phyloP scores from a whole-genome alignment of 2,329 filamentous ascomycete species.

The Diaporthe helianthi region DNA sequence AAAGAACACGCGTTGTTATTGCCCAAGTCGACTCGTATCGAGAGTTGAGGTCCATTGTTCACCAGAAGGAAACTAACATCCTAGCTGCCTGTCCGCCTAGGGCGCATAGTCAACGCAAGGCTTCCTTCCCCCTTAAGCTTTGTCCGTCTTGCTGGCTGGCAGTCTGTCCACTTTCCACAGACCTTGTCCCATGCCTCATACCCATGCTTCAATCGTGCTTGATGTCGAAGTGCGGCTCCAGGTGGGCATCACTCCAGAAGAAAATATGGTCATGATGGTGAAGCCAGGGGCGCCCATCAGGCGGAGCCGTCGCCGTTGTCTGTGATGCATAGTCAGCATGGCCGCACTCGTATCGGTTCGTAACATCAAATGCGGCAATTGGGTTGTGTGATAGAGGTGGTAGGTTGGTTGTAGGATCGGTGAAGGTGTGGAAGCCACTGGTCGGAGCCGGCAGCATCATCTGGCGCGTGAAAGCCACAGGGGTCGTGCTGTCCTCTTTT shows the following conservation, averaged over 20 bases:
- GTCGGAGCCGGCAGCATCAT: conserved; percentile 25
- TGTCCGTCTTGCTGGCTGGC: too few relatives aligned
- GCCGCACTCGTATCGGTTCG: conserved; percentile 12
- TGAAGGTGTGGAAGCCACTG: conserved; percentile 29
- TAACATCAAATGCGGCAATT: not conserved
- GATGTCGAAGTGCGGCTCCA: conserved; percentile 6
- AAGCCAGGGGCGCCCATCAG: conserved; percentile 31
- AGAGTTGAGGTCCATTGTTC: not conserved
- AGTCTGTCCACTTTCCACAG: not conserved
- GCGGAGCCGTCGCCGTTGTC: conserved; percentile 9
- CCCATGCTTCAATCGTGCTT: conserved; percentile 7
- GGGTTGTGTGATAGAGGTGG: conserved; percentile 14
- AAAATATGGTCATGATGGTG: conserved; percentile 27
- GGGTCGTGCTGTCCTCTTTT: not conserved
- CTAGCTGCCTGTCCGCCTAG: not conserved
- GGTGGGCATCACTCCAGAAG: conserved; percentile 19
- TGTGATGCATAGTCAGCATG: conserved; percentile 32
- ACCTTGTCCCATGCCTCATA: not conserved
- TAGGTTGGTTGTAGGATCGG: conserved; percentile 14
- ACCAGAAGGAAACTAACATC: not conserved
- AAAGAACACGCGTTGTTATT: not conserved
- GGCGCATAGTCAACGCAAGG: not conserved
- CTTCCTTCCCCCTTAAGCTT: not conserved
- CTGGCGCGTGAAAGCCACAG: conserved; percentile 20
- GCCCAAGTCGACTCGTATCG: not conserved